phyloP scores from a whole-genome alignment of 2,329 filamentous ascomycete species.

The Botrytis byssoidea region DNA sequence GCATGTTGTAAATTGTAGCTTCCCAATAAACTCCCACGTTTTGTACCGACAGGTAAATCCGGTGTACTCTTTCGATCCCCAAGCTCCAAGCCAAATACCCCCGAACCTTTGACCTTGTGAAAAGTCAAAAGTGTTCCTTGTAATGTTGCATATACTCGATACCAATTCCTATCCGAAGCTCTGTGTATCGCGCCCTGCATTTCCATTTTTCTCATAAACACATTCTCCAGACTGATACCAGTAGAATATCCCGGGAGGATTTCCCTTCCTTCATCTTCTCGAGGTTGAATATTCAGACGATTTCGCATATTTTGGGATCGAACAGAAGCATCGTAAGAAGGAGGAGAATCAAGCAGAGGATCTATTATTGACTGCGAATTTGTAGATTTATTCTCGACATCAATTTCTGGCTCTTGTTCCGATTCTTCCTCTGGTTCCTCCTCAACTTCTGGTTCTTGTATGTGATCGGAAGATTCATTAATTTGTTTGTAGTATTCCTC shows the following conservation, averaged over 20 bases:
- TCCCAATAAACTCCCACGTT: constrained; percentile 56
- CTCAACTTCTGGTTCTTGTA: constrained; percentile 2
- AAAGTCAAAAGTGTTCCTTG: constrained; percentile 68
- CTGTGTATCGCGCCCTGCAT: constrained; percentile 63
- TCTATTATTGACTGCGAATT: background rate
- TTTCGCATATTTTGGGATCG: constrained; percentile 23
- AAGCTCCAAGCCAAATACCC: constrained; percentile 50
- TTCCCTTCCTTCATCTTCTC: constrained; percentile 45
- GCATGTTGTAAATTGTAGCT: constrained; percentile 73
- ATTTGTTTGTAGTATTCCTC: constrained; percentile 13
- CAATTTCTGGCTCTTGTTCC: background rate
- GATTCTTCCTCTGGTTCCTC: constrained; percentile 10
- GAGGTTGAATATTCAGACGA: constrained; percentile 38
- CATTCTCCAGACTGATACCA: constrained; percentile 53
- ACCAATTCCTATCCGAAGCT: constrained; percentile 63
- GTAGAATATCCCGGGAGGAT: constrained; percentile 56
- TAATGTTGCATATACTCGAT: constrained; percentile 60
- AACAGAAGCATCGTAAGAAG: constrained; percentile 29
- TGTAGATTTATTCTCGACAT: constrained; percentile 5
- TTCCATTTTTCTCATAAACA: constrained; percentile 65
- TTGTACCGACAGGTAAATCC: constrained; percentile 52
- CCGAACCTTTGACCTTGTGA: constrained; percentile 60
- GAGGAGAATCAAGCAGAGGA: constrained; percentile 25
- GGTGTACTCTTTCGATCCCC: constrained; percentile 50
- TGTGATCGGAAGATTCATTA: constrained; percentile 13